These are phyloP conservation scores for Yamadazyma blattariae DNA, from an alignment of 1,139 yeast species.

Conservation along the genomic window DNA sequence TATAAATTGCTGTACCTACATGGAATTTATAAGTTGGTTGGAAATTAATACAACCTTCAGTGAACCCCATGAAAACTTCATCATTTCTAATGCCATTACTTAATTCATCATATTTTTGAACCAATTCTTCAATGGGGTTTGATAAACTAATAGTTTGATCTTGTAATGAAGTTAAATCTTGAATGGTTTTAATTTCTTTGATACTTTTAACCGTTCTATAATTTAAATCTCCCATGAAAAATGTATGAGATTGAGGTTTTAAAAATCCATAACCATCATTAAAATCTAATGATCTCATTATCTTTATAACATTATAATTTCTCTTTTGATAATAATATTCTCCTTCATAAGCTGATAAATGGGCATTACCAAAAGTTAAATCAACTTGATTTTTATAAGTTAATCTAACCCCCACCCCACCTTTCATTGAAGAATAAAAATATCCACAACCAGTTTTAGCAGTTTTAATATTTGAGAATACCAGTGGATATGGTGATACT, in stretches of 20 bases:
- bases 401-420: slow-evolving; percentile 65
- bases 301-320: slow-evolving; percentile 46
- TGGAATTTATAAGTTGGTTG: slow-evolving; percentile 75
- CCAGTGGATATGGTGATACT: slow-evolving; percentile 44
- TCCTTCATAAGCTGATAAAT: slow-evolving; percentile 79
- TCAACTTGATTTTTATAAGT: slow-evolving; percentile 21
- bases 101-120: slow-evolving; percentile 58
- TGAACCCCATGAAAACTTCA: slow-evolving; percentile 56
- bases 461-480: slow-evolving; percentile 23
- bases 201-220: slow-evolving; percentile 54
- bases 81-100: slow-evolving; percentile 39
- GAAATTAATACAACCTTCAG: slow-evolving; percentile 61
- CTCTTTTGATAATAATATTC: slow-evolving; percentile 42
- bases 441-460: slow-evolving; percentile 54
- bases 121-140: slow-evolving; percentile 20
- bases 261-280: slow-evolving; percentile 59
- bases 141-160: slow-evolving; percentile 18
- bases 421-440: slow-evolving; percentile 64
- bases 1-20: slow-evolving; percentile 49
- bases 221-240: slow-evolving; percentile 81
- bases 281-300: slow-evolving; percentile 57
- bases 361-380: slow-evolving; percentile 66
- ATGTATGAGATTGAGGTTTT: slow-evolving; percentile 57
- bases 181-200: slow-evolving; percentile 13
- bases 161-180: slow-evolving; percentile 21